These are phyloP conservation scores for Candida dubliniensis DNA, from an alignment of 1,139 yeast species.

Conservation along the genomic window DNA sequence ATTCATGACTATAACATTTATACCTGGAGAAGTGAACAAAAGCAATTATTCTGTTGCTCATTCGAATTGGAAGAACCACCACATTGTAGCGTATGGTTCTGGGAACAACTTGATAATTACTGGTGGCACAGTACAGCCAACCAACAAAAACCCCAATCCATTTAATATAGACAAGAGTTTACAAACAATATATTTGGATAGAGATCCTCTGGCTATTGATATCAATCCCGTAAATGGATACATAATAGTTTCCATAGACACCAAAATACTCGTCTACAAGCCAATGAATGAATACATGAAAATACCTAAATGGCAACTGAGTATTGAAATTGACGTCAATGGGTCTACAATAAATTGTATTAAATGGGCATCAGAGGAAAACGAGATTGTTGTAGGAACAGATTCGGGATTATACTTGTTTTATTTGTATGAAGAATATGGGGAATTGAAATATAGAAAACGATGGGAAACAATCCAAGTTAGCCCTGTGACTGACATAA, in stretches of 20 bases:
- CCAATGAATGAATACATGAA: conserved; percentile 47
- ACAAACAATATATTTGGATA: conserved; percentile 73
- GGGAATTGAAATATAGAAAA: conserved; percentile 30
- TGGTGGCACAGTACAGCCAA: conserved; percentile 18
- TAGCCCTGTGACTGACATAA: conserved; percentile 52
- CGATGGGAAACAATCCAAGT: conserved; percentile 62
- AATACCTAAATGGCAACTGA: conserved; percentile 51
- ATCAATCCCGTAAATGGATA: conserved; percentile 59
- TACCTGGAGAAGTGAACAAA: conserved; percentile 83
- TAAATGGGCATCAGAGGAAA: conserved; percentile 63
- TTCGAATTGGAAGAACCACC: conserved; percentile 65
- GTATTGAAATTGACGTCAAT: conserved; percentile 18
- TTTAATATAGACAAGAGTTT: conserved; percentile 36
- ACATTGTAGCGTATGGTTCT: conserved; percentile 75
- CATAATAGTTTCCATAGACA: conserved; percentile 47
- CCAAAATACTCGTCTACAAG: conserved; percentile 35
- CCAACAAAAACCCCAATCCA: conserved; percentile 14
- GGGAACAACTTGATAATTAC: conserved; percentile 79
- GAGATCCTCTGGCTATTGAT: conserved; percentile 67
- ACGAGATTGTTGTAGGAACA: conserved; percentile 66
- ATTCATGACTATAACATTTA: conserved; percentile 61
- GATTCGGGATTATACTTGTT: conserved; percentile 50
- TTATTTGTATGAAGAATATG: conserved; percentile 49
- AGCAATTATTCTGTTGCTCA: conserved; percentile 58
- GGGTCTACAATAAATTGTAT: conserved; percentile 48